phyloP scores from a whole-genome alignment of 768 basidiomycete species.

The Mycena leptocephala region DNA sequence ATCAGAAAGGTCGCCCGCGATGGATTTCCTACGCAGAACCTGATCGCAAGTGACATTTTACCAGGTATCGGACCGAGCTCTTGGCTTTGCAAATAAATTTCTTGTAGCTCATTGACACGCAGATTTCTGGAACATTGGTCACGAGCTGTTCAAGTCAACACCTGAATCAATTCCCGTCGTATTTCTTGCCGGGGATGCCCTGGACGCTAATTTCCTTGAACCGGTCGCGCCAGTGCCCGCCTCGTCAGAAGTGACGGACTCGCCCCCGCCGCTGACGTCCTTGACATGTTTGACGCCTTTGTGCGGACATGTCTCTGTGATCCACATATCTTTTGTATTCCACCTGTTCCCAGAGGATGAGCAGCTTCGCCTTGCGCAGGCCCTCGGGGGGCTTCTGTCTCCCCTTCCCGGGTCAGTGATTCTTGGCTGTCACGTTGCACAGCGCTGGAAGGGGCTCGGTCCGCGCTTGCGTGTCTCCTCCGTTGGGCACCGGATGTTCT shows the following conservation, averaged over 20 bases:
- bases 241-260: slow-evolving; percentile 34
- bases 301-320: slow-evolving; percentile 61
- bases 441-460: slow-evolving; percentile 19
- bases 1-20: slow-evolving; percentile 55
- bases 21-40: slow-evolving; percentile 55
- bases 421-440: slow-evolving; percentile 60
- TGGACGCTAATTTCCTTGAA: slow-evolving; percentile 62
- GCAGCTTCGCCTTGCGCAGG: slow-evolving; percentile 58
- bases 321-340: slow-evolving; percentile 68
- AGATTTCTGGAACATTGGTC: slow-evolving; percentile 77
- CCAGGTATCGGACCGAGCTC: slow-evolving; percentile 39
- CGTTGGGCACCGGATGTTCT: slow-evolving; percentile 48
- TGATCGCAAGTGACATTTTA: slow-evolving; percentile 54
- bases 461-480: background rate
- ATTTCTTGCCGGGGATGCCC: slow-evolving; percentile 71
- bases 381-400: slow-evolving; percentile 59
- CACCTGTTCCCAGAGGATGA: slow-evolving; percentile 62
- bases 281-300: slow-evolving; percentile 62
- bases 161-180: slow-evolving; percentile 67
- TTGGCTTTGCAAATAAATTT: background rate
- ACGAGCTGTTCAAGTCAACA: slow-evolving; percentile 71
- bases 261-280: slow-evolving; percentile 41
- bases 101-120: background rate
- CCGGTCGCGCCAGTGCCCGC: slow-evolving; percentile 44
- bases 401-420: slow-evolving; percentile 62